Evolutionary conservation across 1,284 basidiomycete species (phyloP), one percentile per base, ranked within the genome.

Genomic region (Ustilago shanxiensis): DNA sequence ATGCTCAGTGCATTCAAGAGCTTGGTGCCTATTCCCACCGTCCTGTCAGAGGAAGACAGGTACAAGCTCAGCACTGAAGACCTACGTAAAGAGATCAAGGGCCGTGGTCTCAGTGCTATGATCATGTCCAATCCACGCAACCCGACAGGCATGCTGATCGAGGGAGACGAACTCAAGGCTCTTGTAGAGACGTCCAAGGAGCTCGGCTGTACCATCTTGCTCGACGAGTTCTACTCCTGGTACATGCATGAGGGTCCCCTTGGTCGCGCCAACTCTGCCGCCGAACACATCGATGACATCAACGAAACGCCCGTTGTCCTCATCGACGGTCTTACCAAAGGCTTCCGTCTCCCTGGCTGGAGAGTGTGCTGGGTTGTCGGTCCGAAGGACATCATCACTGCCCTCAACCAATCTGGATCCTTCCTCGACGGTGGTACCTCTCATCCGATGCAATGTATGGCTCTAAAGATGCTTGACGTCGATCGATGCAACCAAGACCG

Each of bases 291-390:
- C 50, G 91, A 95, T 26, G 87, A 97, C 82, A 93, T 96, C 58
- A 91, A 96, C 85, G 87, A 91, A 74, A 92, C 95, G 79, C 89
- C 93, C 0, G 89, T 94, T 26, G 88, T 97, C 50, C 90, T 98
- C 75, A 92, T 98, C 75, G 93, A 96, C 81, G 95, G 95, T 26
- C 89, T 98, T 57, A 97, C 95, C 14, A 96, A 97, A 89, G 94
- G 92, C 57, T 88, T 87, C 83, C 77, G 87, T 31, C 76, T 72
- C 13, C 77, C 72, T 37, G 66, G 72, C 16, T 77, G 74, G 77
- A 22, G 74, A 13, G 89, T 95, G 37, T 95, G 94, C 88, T 98
- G 95, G 95, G 94, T 97, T 18, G 87, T 97, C n/a, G 95, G 79
- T 9, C 75, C 78, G 1, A 72, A 72, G 31, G 79, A 82, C 53